A percentile compares a stretch with the other conserved stretches of the same genome.
These are phyloP conservation scores for Nannizziopsis barbatae DNA, from an alignment of 2,329 filamentous ascomycete species.

Conservation along the genomic window DNA sequence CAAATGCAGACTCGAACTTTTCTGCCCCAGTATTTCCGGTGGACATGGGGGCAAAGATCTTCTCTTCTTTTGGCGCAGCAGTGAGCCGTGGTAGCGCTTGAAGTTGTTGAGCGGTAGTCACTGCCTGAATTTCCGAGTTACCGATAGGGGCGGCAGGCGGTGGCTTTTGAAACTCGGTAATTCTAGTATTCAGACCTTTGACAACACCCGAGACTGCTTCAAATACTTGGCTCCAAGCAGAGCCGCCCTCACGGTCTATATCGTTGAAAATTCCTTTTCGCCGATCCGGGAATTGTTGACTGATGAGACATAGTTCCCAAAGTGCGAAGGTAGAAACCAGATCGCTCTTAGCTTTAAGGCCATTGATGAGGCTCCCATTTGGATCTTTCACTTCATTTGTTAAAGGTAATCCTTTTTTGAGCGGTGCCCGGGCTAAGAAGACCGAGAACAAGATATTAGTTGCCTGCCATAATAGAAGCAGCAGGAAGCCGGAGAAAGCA, in stretches of 20 bases:
- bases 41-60: conserved; percentile 37
- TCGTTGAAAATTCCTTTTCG: conserved; percentile 76
- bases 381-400: conserved; percentile 80
- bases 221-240: conserved; percentile 72
- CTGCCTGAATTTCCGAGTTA: conserved; percentile 24
- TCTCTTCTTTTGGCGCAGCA: conserved; percentile 38
- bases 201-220: conserved; percentile 58
- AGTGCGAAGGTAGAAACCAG: conserved; percentile 72
- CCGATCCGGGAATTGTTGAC: conserved; percentile 60
- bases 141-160: conserved; percentile 20
- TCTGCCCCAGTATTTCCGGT: conserved; percentile 28
- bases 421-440: conserved; percentile 68
- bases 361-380: conserved; percentile 77
- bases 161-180: conserved; percentile 49
- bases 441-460: conserved; percentile 66
- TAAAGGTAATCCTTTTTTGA: conserved; percentile 75
- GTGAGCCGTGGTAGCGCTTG: conserved; percentile 42
- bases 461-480: conserved; percentile 64
- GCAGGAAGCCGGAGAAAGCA: conserved; percentile 51
- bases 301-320: conserved; percentile 79
- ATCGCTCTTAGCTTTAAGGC: conserved; percentile 71
- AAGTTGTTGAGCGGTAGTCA: conserved; percentile 23
- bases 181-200: conserved; percentile 53
- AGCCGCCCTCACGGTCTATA: conserved; percentile 67
- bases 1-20: conserved; percentile 33